Conservation (phyloP, 169 alveolate species). For the Ichthyophthirius multifiliis region DNA sequence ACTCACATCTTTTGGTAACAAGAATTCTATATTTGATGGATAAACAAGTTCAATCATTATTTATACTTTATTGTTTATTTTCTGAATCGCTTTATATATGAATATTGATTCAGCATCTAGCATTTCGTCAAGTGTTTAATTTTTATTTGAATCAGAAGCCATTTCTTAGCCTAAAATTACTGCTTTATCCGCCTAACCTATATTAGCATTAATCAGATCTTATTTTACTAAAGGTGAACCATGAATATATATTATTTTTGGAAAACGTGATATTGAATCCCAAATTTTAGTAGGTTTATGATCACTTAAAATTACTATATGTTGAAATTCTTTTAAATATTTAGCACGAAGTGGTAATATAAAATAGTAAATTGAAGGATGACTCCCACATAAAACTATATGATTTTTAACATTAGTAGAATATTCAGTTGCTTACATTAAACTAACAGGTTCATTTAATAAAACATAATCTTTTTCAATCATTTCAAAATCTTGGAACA, state of each 20-base stretch:
- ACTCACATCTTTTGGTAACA: conserved; percentile 65
- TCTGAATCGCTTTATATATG: conserved; percentile 84
- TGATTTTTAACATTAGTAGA: conserved; percentile 59
- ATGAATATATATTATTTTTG: conserved; percentile 63
- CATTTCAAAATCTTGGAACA: conserved; percentile 24
- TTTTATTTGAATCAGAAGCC: conserved; percentile 22
- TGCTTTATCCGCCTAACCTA: conserved; percentile 82
- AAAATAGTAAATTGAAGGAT: conserved; percentile 80
- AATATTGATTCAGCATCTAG: conserved; percentile 80
- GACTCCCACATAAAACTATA: conserved; percentile 84
- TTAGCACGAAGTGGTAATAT: conserved; percentile 79
- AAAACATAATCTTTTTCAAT: conserved; percentile 29
- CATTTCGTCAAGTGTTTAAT: conserved; percentile 69
- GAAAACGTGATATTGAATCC: conserved; percentile 78
- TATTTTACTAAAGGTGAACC: conserved; percentile 75
- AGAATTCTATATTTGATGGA: conserved; percentile 78
- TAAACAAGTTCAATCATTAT: conserved; percentile 83
- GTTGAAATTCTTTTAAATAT: conserved; percentile 68
- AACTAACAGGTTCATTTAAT: conserved; percentile 23
- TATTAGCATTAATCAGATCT: conserved; percentile 68
- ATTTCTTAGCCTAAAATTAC: conserved; percentile 57
- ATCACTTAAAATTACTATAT: conserved; percentile 74
- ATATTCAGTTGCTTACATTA: conserved; percentile 29
- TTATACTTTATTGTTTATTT: conserved; percentile 65
- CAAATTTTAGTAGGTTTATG: conserved; percentile 69